Percentiles rank a stretch among this genome's conserved stretches.
Evolutionary conservation across 495 filamentous ascomycete genomes (phyloP).

Genomic region (Tricharina praecox): DNA sequence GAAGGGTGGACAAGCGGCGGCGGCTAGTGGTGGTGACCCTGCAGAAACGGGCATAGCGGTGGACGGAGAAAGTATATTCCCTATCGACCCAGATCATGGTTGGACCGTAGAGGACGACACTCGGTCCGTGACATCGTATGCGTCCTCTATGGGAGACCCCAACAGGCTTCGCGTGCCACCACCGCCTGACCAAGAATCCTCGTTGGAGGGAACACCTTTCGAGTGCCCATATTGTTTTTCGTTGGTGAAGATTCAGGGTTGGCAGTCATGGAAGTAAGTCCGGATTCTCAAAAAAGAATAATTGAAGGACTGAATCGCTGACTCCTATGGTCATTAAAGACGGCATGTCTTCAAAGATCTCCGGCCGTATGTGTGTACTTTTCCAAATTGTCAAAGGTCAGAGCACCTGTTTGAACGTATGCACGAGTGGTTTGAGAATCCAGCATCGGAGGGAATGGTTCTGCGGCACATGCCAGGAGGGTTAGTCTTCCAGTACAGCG

Average conservation of each 20-base stretch:
- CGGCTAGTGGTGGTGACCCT: too few species aligned
- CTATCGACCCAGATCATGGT: neutral
- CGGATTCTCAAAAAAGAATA: neutral
- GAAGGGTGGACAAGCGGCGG: neutral
- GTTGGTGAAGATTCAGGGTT: neutral
- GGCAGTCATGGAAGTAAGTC: neutral
- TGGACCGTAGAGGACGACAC: neutral
- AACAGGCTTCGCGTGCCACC: neutral
- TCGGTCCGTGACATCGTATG: neutral
- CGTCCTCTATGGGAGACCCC: neutral
- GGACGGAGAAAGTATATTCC: too few species aligned
- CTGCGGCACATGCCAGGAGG: conserved; percentile 4
- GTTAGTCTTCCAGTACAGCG: neutral
- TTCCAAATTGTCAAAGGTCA: conserved; percentile 7
- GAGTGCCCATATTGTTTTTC: neutral
- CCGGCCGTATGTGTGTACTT: conserved; percentile 18
- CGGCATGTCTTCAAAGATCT: conserved; percentile 17
- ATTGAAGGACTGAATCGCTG: neutral
- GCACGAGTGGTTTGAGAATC: conserved; percentile 13
- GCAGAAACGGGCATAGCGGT: too few species aligned
- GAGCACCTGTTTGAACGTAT: conserved; percentile 11
- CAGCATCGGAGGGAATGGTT: conserved; percentile 4
- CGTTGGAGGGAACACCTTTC: neutral
- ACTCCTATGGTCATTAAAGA: neutral
- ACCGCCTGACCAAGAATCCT: neutral